Evolutionary conservation across 176 grass and related monocot species (phyloP), one percentile per base, ranked within the genome.

Genomic region (Panicum miliaceum): DNA sequence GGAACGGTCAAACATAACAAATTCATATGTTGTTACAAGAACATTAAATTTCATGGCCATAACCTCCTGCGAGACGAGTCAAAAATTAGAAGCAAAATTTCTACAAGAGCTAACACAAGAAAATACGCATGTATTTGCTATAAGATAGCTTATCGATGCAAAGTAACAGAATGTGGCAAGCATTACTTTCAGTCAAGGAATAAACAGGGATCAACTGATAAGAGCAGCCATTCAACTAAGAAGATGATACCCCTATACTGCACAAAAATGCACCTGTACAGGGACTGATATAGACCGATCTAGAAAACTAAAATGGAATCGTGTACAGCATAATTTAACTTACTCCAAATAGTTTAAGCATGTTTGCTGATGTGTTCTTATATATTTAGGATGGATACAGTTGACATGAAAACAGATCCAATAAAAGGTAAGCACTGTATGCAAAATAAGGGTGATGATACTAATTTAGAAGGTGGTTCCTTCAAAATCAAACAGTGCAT

Each of bases 21-120:
- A 99, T 84, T 99, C 97, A 87, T 99, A 99, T 45, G 97, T 99
- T 72, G 97, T 99, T 72, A 99, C 97, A 47, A 99, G 93, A 82
- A 99, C 82, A 86, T 99, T 99, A 87, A 99, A 99, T 85, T 99
- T 99, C 51, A 99, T 76, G 77, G 97, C 93, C 64, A 89, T 86
- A 78, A 99, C 97, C 84, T 99, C 88, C 94, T 97, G 87, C 48
- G 86, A 59, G 47, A 75, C 59, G 87, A 82, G 63, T 64, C 43
- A 80, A 64, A 79, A 34, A 86, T 42, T 36, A 58, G 62, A 26
- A 46, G 20, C 11, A 29, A 62, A 77, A 27, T 26, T 12, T 23
- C n/a, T 60, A 42, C 7, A 38, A 32, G 29, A 68, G 13, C 29
- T 78, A 77, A 78, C 22, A 34, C 48, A 64, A 76, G 20, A 68